phyloP scores from a whole-genome alignment of 495 filamentous ascomycete genomes.

The Pyronema omphalodes region DNA sequence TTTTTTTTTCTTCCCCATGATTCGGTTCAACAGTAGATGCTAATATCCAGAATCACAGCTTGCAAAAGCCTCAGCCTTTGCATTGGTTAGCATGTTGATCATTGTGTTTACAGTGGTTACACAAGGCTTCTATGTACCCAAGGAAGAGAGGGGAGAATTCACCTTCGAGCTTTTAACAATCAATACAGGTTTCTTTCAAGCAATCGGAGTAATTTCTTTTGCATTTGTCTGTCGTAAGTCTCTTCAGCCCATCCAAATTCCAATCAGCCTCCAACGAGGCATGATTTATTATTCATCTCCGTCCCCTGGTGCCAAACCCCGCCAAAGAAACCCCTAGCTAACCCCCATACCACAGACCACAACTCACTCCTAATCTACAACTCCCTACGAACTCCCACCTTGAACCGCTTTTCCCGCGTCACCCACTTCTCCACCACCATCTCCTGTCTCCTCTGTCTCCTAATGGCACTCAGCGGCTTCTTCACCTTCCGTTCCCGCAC shows the following conservation, averaged over 20 bases:
- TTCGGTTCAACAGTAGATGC: not conserved
- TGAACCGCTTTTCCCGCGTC: slow-evolving; percentile 79
- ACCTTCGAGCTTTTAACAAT: slow-evolving; percentile 46
- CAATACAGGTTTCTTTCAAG: slow-evolving; percentile 78
- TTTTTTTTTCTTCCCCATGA: slow-evolving; percentile 23
- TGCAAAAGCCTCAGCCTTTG: slow-evolving; percentile 83
- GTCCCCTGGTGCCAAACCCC: slow-evolving; percentile 5
- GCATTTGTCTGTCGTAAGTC: slow-evolving; percentile 31
- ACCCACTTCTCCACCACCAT: slow-evolving; percentile 83
- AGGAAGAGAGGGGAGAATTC: slow-evolving; percentile 49
- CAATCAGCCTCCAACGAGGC: not conserved
- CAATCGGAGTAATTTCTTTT: slow-evolving; percentile 94
- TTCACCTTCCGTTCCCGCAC: slow-evolving; percentile 84
- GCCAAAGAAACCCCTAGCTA: slow-evolving; percentile 6
- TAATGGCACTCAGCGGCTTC: slow-evolving; percentile 79
- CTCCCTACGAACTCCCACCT: slow-evolving; percentile 78
- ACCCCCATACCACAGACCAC: slow-evolving; percentile 42
- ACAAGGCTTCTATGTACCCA: slow-evolving; percentile 55
- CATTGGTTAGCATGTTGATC: slow-evolving; percentile 74
- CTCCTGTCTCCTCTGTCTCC: slow-evolving; percentile 72
- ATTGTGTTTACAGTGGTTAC: slow-evolving; percentile 81
- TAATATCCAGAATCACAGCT: slow-evolving; percentile 34
- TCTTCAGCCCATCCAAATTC: not conserved
- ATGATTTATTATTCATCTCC: slow-evolving; percentile 32
- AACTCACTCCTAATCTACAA: slow-evolving; percentile 96